Percentiles rank a stretch among this genome's conserved stretches.
phyloP scores from a whole-genome alignment of 2,329 filamentous ascomycete species.

The Dryadomyces quercivorus region DNA sequence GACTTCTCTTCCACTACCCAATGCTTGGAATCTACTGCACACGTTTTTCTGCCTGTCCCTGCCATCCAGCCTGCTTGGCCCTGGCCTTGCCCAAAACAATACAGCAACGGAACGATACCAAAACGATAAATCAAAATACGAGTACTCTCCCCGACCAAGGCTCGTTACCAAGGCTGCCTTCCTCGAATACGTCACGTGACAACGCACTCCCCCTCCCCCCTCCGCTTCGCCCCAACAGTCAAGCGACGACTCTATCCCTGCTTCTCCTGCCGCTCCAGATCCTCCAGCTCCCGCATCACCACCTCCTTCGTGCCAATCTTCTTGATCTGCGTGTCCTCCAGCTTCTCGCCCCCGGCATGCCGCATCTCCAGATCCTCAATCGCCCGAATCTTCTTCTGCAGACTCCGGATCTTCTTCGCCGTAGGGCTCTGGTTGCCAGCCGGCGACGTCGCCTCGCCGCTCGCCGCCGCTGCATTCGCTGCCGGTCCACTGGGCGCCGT shows the following conservation, averaged over 20 bases:
- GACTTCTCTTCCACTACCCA: too few species aligned
- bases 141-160: too few species aligned
- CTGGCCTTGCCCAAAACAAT: too few species aligned
- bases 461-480: conserved; percentile 14
- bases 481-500: conserved; percentile 27
- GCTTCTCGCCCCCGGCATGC: conserved; percentile 83
- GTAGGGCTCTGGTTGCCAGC: conserved; percentile 46
- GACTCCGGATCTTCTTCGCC: conserved; percentile 86
- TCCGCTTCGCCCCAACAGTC: background rate
- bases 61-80: too few species aligned
- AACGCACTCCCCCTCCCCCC: background rate
- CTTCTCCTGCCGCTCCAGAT: conserved; percentile 30
- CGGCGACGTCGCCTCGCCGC: conserved; percentile 25
- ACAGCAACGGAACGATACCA: too few species aligned
- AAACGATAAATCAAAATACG: too few species aligned
- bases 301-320: conserved; percentile 85
- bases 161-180: too few species aligned
- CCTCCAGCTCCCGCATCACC: conserved; percentile 73
- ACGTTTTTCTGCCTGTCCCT: too few species aligned
- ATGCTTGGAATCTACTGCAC: too few species aligned
- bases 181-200: too few species aligned
- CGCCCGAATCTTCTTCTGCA: conserved; percentile 94
- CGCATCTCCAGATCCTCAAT: conserved; percentile 99
- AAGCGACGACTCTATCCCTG: background rate
- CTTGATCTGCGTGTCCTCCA: conserved; percentile 97